Conservation (phyloP, 2,329 filamentous ascomycete genomes). For the Cryphonectria japonica region DNA sequence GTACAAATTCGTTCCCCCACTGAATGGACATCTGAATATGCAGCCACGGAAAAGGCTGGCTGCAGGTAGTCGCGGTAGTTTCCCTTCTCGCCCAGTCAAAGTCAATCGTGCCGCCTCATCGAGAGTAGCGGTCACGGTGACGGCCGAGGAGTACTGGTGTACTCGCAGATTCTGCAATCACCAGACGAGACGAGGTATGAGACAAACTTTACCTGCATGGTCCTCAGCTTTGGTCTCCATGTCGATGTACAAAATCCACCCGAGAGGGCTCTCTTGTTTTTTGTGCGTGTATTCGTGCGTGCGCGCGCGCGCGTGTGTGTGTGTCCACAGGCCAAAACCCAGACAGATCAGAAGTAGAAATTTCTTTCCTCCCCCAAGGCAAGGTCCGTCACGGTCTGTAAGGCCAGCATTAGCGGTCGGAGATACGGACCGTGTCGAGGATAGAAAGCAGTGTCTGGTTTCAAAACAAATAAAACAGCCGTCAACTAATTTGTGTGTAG, state of each 20-base stretch:
- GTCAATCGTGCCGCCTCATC: neutral
- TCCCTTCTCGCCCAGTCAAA: conserved; percentile 5
- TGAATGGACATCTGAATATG: neutral
- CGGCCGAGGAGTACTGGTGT: neutral
- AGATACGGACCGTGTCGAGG: neutral
- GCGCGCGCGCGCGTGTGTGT: neutral
- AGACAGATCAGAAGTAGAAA: neutral
- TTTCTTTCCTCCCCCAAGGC: neutral
- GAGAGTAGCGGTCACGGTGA: conserved; percentile 12
- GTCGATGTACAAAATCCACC: neutral
- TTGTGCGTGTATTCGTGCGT: neutral
- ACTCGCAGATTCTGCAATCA: conserved; percentile 1
- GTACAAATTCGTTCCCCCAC: conserved; percentile 7
- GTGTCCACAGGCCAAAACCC: neutral
- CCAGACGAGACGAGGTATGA: neutral
- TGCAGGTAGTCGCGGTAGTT: conserved; percentile 7
- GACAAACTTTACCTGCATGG: neutral
- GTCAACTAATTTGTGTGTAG: neutral
- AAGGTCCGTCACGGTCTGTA: neutral
- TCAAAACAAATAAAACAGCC: neutral
- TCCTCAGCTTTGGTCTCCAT: neutral
- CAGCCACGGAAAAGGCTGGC: conserved; percentile 12
- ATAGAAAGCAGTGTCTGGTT: neutral
- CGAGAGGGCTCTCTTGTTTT: neutral
- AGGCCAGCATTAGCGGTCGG: conserved; percentile 1